These are phyloP conservation scores for Mycena citricolor DNA, from an alignment of 1,284 basidiomycete genomes.

Conservation along the genomic window DNA sequence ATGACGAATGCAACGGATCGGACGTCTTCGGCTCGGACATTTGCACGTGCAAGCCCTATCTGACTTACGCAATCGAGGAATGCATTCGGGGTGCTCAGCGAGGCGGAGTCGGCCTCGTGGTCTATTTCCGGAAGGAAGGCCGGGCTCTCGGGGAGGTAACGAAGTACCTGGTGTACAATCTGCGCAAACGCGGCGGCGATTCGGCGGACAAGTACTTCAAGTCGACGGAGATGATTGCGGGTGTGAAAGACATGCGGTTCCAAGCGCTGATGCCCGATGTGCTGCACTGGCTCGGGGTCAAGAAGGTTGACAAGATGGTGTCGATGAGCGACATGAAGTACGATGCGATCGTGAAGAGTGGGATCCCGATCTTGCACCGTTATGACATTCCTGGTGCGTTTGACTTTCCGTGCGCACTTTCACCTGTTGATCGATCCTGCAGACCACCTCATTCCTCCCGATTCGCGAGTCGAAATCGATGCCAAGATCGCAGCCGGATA, in stretches of 20 bases:
- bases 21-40: constrained; percentile 92
- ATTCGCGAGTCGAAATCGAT: constrained; percentile 93
- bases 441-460: constrained; percentile 86
- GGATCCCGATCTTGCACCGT: constrained; percentile 79
- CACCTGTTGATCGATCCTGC: no score
- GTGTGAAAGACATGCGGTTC: constrained; percentile 95
- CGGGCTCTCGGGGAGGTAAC: constrained; percentile 91
- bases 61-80: constrained; percentile 92
- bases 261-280: constrained; percentile 96
- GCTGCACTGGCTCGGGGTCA: constrained; percentile 91
- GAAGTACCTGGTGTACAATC: constrained; percentile 93
- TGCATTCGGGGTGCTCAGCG: constrained; percentile 79
- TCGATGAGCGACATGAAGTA: constrained; percentile 97
- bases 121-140: constrained; percentile 95
- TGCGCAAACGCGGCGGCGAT: constrained; percentile 92
- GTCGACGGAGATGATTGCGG: constrained; percentile 89
- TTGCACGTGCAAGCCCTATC: constrained; percentile 94
- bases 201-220: constrained; percentile 93
- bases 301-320: constrained; percentile 78
- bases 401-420: no score
- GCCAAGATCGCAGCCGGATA: constrained; percentile 94
- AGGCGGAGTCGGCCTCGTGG: constrained; percentile 89
- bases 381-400: constrained; percentile 90
- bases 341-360: constrained; percentile 85
- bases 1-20: constrained; percentile 91